Conservation (phyloP, 176 grass and related monocot genomes). For the Tillandsia fasciculata region DNA sequence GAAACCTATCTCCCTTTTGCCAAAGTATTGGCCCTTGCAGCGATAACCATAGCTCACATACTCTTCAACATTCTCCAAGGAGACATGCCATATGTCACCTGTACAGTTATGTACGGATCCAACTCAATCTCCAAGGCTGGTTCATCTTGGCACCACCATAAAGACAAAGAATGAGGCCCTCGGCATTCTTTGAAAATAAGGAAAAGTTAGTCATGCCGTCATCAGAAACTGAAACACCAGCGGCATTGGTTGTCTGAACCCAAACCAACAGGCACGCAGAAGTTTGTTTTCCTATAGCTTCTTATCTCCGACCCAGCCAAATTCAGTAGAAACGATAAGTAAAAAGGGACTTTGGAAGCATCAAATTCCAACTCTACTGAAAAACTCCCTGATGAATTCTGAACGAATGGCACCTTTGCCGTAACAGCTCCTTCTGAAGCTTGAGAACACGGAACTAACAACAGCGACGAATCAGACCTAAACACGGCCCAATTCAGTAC, state of each 20-base stretch:
- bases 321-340: constrained; percentile 65
- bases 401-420: constrained; percentile 9
- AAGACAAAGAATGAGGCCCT: constrained; percentile 53
- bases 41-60: constrained; percentile 66
- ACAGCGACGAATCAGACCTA: constrained; percentile 20
- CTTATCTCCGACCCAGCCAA: constrained; percentile 35
- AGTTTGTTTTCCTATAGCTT: constrained; percentile 45
- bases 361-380: constrained; percentile 35
- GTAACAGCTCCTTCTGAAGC: constrained; percentile 8
- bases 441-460: not conserved
- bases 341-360: constrained; percentile 42
- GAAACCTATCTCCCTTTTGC: constrained; percentile 31
- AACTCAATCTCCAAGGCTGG: constrained; percentile 67
- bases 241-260: constrained; percentile 46
- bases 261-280: constrained; percentile 72
- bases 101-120: constrained; percentile 63
- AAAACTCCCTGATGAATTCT: constrained; percentile 15
- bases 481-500: constrained; percentile 24
- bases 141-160: constrained; percentile 24
- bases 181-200: constrained; percentile 52
- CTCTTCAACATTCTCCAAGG: constrained; percentile 35
- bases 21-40: constrained; percentile 23
- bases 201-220: constrained; percentile 61
- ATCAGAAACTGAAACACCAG: constrained; percentile 44
- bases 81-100: constrained; percentile 66